A percentile compares a stretch with the other conserved stretches of the same genome.
Conservation (phyloP, 805 yeast genomes). For the Metschnikowia colocasiae region DNA sequence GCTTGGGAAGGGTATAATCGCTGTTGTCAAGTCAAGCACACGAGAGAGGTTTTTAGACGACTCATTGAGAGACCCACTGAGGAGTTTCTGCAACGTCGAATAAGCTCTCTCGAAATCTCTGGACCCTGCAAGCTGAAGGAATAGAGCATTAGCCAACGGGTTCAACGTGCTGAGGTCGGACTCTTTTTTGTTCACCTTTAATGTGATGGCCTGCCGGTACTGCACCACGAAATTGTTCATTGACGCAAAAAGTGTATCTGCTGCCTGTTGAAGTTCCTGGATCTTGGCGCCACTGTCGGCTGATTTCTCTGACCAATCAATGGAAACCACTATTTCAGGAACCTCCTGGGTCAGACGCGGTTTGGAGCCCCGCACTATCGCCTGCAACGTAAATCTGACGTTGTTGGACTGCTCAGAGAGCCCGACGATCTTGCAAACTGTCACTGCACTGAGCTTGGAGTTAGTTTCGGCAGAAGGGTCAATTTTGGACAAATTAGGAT, state of each 20-base stretch:
- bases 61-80: not conserved
- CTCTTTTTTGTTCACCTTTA: constrained; percentile 10
- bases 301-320: constrained; percentile 22
- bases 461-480: constrained; percentile 14
- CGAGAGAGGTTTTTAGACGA: constrained; percentile 21
- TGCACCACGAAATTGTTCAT: constrained; percentile 39
- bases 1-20: constrained; percentile 49
- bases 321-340: constrained; percentile 27
- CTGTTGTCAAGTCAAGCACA: constrained; percentile 45
- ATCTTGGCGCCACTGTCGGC: constrained; percentile 17
- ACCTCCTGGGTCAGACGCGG: constrained; percentile 2
- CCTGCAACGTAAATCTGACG: constrained; percentile 47
- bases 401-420: constrained; percentile 42
- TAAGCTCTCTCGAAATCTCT: constrained; percentile 46
- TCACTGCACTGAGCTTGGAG: constrained; percentile 21
- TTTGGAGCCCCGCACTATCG: constrained; percentile 42
- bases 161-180: constrained; percentile 45
- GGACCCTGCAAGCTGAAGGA: constrained; percentile 49
- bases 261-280: constrained; percentile 19
- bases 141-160: constrained; percentile 59
- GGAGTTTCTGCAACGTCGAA: constrained; percentile 34
- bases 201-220: constrained; percentile 32
- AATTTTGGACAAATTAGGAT: constrained; percentile 32
- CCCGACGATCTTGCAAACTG: constrained; percentile 47
- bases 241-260: constrained; percentile 25